Percentiles rank a stretch among this genome's conserved stretches.
These are phyloP conservation scores for Fraxinus velutina DNA, from an alignment of 305 asterid species.

Conservation along the genomic window DNA sequence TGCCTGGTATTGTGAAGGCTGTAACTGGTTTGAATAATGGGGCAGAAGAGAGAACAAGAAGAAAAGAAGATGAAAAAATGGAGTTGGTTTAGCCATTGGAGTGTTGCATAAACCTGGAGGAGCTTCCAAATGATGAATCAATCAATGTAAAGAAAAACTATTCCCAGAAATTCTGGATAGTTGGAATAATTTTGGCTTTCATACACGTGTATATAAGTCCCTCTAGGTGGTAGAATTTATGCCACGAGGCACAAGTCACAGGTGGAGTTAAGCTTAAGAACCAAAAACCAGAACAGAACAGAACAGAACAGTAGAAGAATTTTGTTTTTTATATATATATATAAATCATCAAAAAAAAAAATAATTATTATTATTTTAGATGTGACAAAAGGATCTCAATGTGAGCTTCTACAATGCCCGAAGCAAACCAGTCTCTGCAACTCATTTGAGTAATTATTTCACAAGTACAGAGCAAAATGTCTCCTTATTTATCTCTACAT, in stretches of 20 bases:
- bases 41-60: conserved; percentile 30
- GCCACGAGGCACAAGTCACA: neutral
- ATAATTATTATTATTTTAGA: neutral
- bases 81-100: conserved; percentile 29
- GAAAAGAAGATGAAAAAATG: conserved; percentile 19
- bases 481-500: neutral
- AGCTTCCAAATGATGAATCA: neutral
- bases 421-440: neutral
- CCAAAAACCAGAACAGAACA: neutral
- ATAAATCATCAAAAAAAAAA: neutral
- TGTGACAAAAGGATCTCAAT: conserved; percentile 19
- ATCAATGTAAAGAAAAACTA: neutral
- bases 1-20: conserved; percentile 50
- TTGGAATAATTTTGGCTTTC: neutral
- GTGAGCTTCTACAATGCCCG: neutral
- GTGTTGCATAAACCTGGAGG: conserved; percentile 4
- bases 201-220: neutral
- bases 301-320: neutral
- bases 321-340: neutral
- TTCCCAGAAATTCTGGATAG: neutral
- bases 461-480: neutral
- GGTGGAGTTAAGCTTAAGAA: neutral
- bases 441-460: neutral
- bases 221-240: neutral
- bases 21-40: conserved; percentile 46